A percentile compares a stretch with the other conserved stretches of the same genome.
Evolutionary conservation across 305 asterid genomes (phyloP).

Genomic region (Fraxinus nigra): DNA sequence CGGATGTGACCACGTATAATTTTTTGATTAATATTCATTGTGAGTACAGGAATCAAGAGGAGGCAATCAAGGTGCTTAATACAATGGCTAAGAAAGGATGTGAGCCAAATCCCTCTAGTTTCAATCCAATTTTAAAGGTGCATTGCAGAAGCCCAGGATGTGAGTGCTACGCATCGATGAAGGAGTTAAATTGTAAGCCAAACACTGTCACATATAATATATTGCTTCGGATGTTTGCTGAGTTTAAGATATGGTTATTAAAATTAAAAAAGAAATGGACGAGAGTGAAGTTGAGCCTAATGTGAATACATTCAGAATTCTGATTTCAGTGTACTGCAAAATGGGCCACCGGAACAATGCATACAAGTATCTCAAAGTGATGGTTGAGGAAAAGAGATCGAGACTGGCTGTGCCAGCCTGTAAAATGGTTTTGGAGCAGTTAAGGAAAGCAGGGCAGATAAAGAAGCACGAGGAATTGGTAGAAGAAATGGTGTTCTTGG

Average conservation of each 20-base stretch:
- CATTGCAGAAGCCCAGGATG: conserved; percentile 63
- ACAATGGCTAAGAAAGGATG: conserved; percentile 65
- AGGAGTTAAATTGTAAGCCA: conserved; percentile 58
- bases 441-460: conserved; percentile 78
- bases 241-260: conserved; percentile 80
- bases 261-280: conserved; percentile 87
- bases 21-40: conserved; percentile 68
- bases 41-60: not conserved
- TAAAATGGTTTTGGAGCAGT: conserved; percentile 33
- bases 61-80: not conserved
- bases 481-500: conserved; percentile 74
- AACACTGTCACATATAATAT: conserved; percentile 70
- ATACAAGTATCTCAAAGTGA: conserved; percentile 63
- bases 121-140: conserved; percentile 72
- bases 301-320: conserved; percentile 63
- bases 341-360: conserved; percentile 98
- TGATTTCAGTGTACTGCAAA: conserved; percentile 65
- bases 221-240: conserved; percentile 83
- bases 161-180: conserved; percentile 87
- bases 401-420: conserved; percentile 57
- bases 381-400: conserved; percentile 77
- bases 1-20: conserved; percentile 75
- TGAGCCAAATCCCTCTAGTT: conserved; percentile 58
- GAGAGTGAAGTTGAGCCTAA: conserved; percentile 70
- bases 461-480: conserved; percentile 86